Percentiles rank a stretch among this genome's conserved stretches.
These are phyloP conservation scores for Stephanodiscus minutulus DNA, from an alignment of 108 stramenopile species.

Conservation along the genomic window DNA sequence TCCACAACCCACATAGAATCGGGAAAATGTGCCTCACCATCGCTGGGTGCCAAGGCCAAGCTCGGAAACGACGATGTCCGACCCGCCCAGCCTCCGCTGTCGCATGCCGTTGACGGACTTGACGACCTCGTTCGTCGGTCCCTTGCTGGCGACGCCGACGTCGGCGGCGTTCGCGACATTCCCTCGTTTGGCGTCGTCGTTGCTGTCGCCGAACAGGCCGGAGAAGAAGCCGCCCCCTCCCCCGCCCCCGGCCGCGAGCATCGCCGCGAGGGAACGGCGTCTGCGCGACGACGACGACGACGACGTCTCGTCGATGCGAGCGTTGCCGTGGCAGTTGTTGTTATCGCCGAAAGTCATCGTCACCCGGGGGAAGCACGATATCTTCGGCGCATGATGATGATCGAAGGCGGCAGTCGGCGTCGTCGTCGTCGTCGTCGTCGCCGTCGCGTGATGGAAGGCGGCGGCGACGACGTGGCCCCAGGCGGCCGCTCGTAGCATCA, in stretches of 20 bases:
- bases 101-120: constrained; percentile 80
- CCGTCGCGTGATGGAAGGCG: neutral
- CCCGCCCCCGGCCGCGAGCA: constrained; percentile 2
- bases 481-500: neutral
- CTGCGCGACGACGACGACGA: constrained; percentile 21
- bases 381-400: neutral
- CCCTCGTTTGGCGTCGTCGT: neutral
- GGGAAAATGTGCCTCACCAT: too few species aligned
- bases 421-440: neutral
- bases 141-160: constrained; percentile 22
- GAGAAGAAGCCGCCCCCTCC: constrained; percentile 49
- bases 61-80: constrained; percentile 82
- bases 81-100: constrained; percentile 72
- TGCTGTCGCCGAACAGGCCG: constrained; percentile 49
- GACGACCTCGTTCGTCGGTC: constrained; percentile 72
- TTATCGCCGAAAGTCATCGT: neutral
- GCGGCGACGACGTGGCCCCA: neutral
- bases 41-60: constrained; percentile 82
- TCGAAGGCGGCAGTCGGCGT: neutral
- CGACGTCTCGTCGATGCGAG: neutral
- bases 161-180: constrained; percentile 34
- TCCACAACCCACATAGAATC: neutral
- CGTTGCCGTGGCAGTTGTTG: neutral
- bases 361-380: neutral
- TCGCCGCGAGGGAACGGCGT: constrained; percentile 17